Conservation (phyloP, 1,284 basidiomycete species). For the Trichosporon ovoides region DNA sequence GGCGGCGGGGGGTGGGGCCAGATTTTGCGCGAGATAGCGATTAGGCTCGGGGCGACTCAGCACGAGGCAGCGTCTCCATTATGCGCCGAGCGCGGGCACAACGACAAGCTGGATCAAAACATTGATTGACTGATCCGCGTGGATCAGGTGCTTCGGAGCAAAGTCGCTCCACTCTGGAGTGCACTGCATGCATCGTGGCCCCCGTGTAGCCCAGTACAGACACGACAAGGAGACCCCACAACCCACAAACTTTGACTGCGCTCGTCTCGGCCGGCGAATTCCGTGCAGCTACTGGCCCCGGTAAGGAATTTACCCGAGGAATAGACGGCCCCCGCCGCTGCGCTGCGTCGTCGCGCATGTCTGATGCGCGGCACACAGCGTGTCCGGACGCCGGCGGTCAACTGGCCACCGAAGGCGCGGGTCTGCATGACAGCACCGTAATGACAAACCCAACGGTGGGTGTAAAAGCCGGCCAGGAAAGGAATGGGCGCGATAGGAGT, state of each 20-base stretch:
- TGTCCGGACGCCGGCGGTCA: neutral
- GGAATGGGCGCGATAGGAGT: too few relatives aligned
- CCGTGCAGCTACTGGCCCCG: neutral
- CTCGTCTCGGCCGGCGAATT: slow-evolving; percentile 1
- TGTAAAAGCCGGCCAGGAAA: neutral
- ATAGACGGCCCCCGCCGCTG: slow-evolving; percentile 3
- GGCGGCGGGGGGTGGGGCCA: neutral
- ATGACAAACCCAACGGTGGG: neutral
- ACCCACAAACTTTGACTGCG: neutral
- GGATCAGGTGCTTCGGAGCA: neutral
- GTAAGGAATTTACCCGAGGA: slow-evolving; percentile 3
- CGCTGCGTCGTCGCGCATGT: neutral
- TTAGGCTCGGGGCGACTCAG: too few relatives aligned
- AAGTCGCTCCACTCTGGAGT: neutral
- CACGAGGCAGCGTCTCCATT: too few relatives aligned
- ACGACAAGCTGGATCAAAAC: too few relatives aligned
- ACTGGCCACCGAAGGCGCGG: neutral
- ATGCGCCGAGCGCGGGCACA: too few relatives aligned
- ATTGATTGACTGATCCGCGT: neutral
- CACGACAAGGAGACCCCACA: neutral
- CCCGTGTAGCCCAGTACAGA: neutral
- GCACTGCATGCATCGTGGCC: neutral
- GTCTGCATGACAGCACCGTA: neutral
- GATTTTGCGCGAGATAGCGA: neutral
- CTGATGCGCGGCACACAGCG: neutral